Conservation (phyloP, 345 rosid species). For the Reutealis trisperma region DNA sequence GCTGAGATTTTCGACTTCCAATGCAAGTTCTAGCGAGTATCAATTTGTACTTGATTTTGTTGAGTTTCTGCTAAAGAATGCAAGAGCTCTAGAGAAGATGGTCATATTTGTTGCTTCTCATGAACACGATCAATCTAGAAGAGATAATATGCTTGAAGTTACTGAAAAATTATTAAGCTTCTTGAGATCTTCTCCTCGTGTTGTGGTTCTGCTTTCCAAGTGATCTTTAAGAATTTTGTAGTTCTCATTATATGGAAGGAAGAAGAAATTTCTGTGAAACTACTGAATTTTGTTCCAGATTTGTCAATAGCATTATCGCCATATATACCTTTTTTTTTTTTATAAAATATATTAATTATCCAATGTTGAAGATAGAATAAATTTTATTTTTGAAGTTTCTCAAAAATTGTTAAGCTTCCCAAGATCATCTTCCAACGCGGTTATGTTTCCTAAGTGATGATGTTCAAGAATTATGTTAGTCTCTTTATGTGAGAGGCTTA, state of each 20-base stretch:
- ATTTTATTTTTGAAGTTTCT: no score
- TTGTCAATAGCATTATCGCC: no score
- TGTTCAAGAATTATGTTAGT: no score
- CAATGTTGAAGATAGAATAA: no score
- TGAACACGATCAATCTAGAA: neutral
- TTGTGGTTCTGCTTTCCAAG: neutral
- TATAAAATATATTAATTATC: no score
- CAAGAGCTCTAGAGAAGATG: constrained; percentile 11
- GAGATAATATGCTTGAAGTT: neutral
- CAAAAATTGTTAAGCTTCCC: no score
- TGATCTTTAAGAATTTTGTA: neutral
- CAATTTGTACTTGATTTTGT: neutral
- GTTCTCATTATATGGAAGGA: neutral
- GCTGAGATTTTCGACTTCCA: neutral
- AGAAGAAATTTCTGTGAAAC: no score
- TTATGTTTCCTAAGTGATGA: no score
- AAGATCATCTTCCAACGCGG: no score
- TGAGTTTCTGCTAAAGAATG: constrained; percentile 19
- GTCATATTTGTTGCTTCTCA: neutral
- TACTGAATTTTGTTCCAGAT: no score
- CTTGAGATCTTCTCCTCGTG: neutral
- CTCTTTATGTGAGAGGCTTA: no score
- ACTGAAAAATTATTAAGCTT: neutral
- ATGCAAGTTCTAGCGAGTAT: neutral
- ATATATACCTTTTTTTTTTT: no score